Evolutionary conservation across 768 basidiomycete genomes (phyloP), one percentile per base, ranked within the genome.

Genomic region (Cystobasidium tubakii): DNA sequence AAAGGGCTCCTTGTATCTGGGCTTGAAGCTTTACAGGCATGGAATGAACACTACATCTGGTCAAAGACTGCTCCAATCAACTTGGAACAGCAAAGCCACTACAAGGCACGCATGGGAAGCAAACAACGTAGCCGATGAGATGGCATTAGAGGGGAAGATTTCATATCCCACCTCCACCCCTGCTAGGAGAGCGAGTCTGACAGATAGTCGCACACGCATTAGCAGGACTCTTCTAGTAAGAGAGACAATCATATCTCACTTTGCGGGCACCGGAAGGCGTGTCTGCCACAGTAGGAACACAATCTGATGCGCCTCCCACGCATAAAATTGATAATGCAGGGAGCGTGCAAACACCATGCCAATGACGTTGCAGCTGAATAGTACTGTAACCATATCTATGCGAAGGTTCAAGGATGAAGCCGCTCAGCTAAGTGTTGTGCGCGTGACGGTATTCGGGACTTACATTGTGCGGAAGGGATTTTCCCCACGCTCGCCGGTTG

Each of bases 271-370:
- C 19, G 89, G 89, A 80, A 86, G 90, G 66, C 82, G 84, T 3
- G 89, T 88, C 79, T 87, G 87, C 85, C 88, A 93, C 1, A 86
- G 83, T 33, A 98, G 81, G 79, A 94, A 88, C 0, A 95, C 92
- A 39, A 95, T 81, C 78, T 94, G 91, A 72, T 90, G 89, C 12
- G 89, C 91, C 80, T 97, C 97, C 96, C 96, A 99, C 4, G 90
- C 88, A 81, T 96, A 96, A 82, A 99, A 99, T 77, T 99, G 96
- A 80, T 97, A 97, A 80, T 99, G 96, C 54, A 99, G 83, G 12
- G 95, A 97, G 23, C 96, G 87, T 25, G 96, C 91, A 80, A 91
- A 96, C 7, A 90, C 75, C 42, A 98, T 89, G 21, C 96, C 96
- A 66, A 96, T 88, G 44, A 98, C 80, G 79, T 98, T 98, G 19